Conservation (phyloP, 345 rosid species). For the Lepidium africanum region DNA sequence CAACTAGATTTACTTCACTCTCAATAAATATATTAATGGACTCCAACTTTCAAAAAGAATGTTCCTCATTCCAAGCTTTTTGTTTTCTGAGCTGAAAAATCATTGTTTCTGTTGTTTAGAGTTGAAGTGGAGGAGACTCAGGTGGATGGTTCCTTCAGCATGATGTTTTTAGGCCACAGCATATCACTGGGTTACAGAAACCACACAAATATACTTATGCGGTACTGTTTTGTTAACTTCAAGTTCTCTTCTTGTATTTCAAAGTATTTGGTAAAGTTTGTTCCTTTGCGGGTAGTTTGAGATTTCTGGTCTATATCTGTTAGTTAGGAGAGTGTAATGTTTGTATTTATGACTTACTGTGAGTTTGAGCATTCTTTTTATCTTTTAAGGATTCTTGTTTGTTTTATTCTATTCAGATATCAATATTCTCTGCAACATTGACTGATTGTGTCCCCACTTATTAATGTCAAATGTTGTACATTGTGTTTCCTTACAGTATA, state of each 20-base stretch:
- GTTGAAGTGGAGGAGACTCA: constrained; percentile 76
- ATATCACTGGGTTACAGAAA: constrained; percentile 86
- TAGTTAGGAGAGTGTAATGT: not conserved
- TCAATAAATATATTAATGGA: not conserved
- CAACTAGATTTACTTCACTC: not conserved
- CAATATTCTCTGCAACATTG: not conserved
- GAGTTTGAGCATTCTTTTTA: not conserved
- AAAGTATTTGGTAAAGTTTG: not conserved
- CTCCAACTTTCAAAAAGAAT: not conserved
- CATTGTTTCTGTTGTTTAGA: constrained; percentile 32
- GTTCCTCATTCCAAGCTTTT: not conserved
- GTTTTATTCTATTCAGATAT: constrained; percentile 6
- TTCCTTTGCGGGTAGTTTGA: not conserved
- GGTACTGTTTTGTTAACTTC: too few relatives aligned
- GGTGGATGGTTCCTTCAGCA: constrained; percentile 83
- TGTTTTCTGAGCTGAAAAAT: not conserved
- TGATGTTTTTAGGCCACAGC: constrained; percentile 79
- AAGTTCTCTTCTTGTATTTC: too few relatives aligned
- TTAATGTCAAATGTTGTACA: not conserved
- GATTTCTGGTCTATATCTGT: not conserved
- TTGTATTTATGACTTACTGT: not conserved
- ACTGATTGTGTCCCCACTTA: constrained; percentile 15
- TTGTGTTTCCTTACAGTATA: constrained; percentile 40
- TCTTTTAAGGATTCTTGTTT: not conserved
- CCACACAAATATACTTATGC: constrained; percentile 77